These are phyloP conservation scores for Mycena indigotica DNA, from an alignment of 768 basidiomycete species.

Conservation along the genomic window DNA sequence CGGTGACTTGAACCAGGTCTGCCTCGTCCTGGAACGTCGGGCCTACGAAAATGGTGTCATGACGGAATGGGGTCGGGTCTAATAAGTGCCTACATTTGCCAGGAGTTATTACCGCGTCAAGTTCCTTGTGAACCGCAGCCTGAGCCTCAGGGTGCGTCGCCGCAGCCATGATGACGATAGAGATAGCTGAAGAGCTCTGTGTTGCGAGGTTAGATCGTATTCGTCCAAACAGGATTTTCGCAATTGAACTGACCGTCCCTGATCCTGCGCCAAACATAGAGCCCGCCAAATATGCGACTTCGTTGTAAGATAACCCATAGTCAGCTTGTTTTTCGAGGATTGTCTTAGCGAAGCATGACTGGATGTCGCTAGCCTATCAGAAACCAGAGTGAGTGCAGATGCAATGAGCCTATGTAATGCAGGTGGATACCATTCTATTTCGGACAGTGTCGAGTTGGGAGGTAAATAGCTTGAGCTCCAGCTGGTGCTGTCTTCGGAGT, in stretches of 20 bases:
- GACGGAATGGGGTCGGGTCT: neutral
- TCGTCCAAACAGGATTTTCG: too few relatives aligned
- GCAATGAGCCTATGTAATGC: neutral
- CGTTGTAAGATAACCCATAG: slow-evolving; percentile 55
- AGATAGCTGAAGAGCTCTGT: slow-evolving; percentile 58
- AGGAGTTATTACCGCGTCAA: slow-evolving; percentile 56
- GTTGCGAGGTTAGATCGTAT: too few relatives aligned
- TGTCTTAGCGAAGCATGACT: slow-evolving; percentile 57
- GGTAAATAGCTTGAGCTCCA: slow-evolving; percentile 59
- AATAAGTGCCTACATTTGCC: slow-evolving; percentile 35
- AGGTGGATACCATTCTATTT: slow-evolving; percentile 40
- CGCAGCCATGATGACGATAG: slow-evolving; percentile 58
- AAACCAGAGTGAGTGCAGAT: too few relatives aligned
- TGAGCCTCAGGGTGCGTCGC: slow-evolving; percentile 58
- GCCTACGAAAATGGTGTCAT: slow-evolving; percentile 24
- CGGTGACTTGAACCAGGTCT: slow-evolving; percentile 47
- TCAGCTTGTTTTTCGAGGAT: slow-evolving; percentile 57
- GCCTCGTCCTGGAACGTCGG: slow-evolving; percentile 45
- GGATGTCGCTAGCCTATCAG: slow-evolving; percentile 39
- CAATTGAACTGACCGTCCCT: slow-evolving; percentile 49
- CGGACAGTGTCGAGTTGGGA: slow-evolving; percentile 51
- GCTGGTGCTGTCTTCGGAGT: slow-evolving; percentile 55
- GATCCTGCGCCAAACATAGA: slow-evolving; percentile 69
- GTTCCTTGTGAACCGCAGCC: slow-evolving; percentile 50
- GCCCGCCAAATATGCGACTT: slow-evolving; percentile 65